Percentiles rank a stretch among this genome's conserved stretches.
phyloP scores from a whole-genome alignment of 2,329 filamentous ascomycete genomes.

The Venturia asperata region DNA sequence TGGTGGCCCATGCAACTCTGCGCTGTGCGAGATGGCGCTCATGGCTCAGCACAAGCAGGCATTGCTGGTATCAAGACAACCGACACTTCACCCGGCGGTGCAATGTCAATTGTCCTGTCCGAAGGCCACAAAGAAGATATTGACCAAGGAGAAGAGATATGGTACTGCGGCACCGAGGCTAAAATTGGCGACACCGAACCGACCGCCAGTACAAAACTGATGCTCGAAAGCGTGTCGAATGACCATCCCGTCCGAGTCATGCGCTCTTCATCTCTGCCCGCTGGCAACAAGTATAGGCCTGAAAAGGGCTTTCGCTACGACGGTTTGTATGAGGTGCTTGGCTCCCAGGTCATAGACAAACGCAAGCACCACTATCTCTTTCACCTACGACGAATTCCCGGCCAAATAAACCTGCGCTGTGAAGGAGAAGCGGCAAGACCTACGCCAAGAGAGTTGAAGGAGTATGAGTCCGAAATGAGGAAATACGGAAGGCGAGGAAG shows the following conservation, averaged over 20 bases:
- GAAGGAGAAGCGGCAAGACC: conserved; percentile 37
- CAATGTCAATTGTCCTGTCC: conserved; percentile 50
- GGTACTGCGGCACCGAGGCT: conserved; percentile 46
- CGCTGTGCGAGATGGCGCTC: conserved; percentile 47
- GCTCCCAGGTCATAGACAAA: conserved; percentile 34
- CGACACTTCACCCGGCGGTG: conserved; percentile 31
- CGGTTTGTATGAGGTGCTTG: conserved; percentile 46
- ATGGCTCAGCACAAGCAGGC: conserved; percentile 43
- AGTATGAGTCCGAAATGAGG: conserved; percentile 17
- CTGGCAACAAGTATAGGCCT: conserved; percentile 38
- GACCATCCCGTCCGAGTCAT: conserved; percentile 45
- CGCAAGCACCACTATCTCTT: conserved; percentile 43
- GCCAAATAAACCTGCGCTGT: conserved; percentile 43
- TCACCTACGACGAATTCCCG: conserved; percentile 36
- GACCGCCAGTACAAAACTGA: conserved; percentile 35
- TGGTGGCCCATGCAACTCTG: conserved; percentile 51
- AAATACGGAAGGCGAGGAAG: conserved; percentile 5
- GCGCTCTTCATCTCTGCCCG: conserved; percentile 36
- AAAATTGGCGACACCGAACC: conserved; percentile 28
- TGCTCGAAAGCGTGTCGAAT: conserved; percentile 37
- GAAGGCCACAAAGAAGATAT: conserved; percentile 30
- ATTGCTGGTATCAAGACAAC: conserved; percentile 42
- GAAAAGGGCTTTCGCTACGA: conserved; percentile 49
- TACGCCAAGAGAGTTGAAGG: conserved; percentile 35
- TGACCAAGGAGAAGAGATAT: conserved; percentile 44